A percentile compares a stretch with the other conserved stretches of the same genome.
phyloP scores from a whole-genome alignment of 805 yeast species.

The Myxozyma melibiosi region DNA sequence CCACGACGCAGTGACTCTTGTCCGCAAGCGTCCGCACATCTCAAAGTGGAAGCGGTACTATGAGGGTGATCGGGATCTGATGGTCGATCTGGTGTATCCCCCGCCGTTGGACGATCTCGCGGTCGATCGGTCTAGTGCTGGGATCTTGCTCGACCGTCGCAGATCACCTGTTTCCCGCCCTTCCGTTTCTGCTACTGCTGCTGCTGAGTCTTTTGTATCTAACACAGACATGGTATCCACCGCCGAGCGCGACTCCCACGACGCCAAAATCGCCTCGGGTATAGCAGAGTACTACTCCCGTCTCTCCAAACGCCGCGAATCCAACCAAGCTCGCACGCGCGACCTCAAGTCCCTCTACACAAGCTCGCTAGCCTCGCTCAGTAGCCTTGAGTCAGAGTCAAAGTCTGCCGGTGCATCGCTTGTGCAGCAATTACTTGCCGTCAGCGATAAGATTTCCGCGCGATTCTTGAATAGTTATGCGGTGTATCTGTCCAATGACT shows the following conservation, averaged over 20 bases:
- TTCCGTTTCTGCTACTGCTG: not conserved
- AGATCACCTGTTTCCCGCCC: not conserved
- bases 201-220: not conserved
- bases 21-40: slow-evolving; percentile 11
- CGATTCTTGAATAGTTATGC: slow-evolving; percentile 10
- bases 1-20: slow-evolving; percentile 13
- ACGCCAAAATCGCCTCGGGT: not conserved
- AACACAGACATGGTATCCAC: not conserved
- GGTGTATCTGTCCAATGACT: slow-evolving; percentile 16
- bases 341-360: not conserved
- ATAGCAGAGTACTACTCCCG: not conserved
- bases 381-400: too few relatives aligned
- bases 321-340: not conserved
- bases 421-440: not conserved
- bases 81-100: slow-evolving; percentile 17
- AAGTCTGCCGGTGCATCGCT: not conserved
- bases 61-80: slow-evolving; percentile 17
- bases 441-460: not conserved
- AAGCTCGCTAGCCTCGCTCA: not conserved
- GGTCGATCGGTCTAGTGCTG: not conserved
- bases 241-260: not conserved
- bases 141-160: not conserved
- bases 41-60: slow-evolving; percentile 24
- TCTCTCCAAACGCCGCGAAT: not conserved
- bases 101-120: not conserved